phyloP scores from a whole-genome alignment of 805 yeast species.

The Clavispora carvajalis region DNA sequence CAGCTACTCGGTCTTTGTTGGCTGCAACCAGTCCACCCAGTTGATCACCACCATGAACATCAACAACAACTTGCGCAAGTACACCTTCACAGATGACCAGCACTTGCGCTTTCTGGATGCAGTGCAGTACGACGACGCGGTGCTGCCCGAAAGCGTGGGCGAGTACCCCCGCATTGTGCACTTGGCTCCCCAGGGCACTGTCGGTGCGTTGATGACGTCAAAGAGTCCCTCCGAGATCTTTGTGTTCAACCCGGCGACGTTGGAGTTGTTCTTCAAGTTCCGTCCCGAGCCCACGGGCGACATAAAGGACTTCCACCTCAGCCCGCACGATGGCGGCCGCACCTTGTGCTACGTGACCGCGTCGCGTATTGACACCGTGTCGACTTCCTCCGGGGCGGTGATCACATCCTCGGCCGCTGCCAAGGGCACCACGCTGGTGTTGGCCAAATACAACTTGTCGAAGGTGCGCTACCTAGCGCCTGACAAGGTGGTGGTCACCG shows the following conservation, averaged over 20 bases:
- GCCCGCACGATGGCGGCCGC: slow-evolving; percentile 54
- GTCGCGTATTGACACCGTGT: slow-evolving; percentile 46
- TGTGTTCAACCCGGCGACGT: slow-evolving; percentile 50
- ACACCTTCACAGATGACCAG: slow-evolving; percentile 48
- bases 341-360: slow-evolving; percentile 58
- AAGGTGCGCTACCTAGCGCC: slow-evolving; percentile 40
- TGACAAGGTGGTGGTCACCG: slow-evolving; percentile 29
- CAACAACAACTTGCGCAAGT: slow-evolving; percentile 71
- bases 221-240: slow-evolving; percentile 58
- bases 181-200: slow-evolving; percentile 52
- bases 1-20: slow-evolving; percentile 54
- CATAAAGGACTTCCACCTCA: slow-evolving; percentile 59
- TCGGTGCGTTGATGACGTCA: slow-evolving; percentile 68
- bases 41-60: slow-evolving; percentile 50
- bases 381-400: slow-evolving; percentile 42
- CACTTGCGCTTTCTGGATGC: slow-evolving; percentile 58
- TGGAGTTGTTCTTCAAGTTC: slow-evolving; percentile 50
- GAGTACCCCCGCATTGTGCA: slow-evolving; percentile 63
- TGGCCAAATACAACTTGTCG: slow-evolving; percentile 28
- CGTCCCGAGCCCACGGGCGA: slow-evolving; percentile 48
- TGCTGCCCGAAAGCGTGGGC: slow-evolving; percentile 29
- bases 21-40: slow-evolving; percentile 66
- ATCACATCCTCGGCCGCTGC: slow-evolving; percentile 22
- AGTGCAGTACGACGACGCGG: slow-evolving; percentile 49
- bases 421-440: slow-evolving; percentile 16